Conservation (phyloP, 129 eudicot species). For the Flaveria bidentis region DNA sequence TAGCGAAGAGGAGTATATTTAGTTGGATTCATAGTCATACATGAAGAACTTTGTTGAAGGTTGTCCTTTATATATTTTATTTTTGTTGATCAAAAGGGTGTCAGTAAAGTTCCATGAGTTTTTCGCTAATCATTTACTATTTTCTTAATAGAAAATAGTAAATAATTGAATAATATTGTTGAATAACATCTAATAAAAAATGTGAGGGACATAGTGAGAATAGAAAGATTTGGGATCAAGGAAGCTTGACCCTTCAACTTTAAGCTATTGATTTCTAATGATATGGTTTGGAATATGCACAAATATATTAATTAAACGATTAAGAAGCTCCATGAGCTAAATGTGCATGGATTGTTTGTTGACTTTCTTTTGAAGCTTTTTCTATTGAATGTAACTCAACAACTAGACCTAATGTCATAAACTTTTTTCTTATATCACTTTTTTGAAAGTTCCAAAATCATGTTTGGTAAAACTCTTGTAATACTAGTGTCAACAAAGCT, state of each 20-base stretch:
- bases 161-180: slow-evolving; percentile 17
- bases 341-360: slow-evolving; percentile 27
- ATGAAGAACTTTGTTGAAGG: not conserved
- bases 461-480: not conserved
- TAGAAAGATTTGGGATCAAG: slow-evolving; percentile 42
- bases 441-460: not conserved
- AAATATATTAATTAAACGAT: slow-evolving; percentile 16
- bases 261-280: slow-evolving; percentile 30
- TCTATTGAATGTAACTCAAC: slow-evolving; percentile 36
- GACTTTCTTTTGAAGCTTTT: slow-evolving; percentile 21
- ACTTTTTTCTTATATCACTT: not conserved
- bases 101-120: too few species aligned
- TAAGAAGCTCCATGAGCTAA: slow-evolving; percentile 31
- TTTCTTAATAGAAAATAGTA: not conserved
- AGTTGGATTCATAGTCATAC: not conserved
- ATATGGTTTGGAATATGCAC: slow-evolving; percentile 21
- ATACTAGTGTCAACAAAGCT: not conserved
- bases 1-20: not conserved
- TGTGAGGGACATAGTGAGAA: slow-evolving; percentile 31
- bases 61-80: not conserved
- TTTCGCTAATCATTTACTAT: not conserved
- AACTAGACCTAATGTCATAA: slow-evolving; percentile 3
- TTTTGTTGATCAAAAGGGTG: too few species aligned
- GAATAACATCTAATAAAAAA: slow-evolving; percentile 17
- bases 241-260: slow-evolving; percentile 40